Evolutionary conservation across 257 asterid genomes (phyloP).

Genomic region (Salvia rosmarinus): DNA sequence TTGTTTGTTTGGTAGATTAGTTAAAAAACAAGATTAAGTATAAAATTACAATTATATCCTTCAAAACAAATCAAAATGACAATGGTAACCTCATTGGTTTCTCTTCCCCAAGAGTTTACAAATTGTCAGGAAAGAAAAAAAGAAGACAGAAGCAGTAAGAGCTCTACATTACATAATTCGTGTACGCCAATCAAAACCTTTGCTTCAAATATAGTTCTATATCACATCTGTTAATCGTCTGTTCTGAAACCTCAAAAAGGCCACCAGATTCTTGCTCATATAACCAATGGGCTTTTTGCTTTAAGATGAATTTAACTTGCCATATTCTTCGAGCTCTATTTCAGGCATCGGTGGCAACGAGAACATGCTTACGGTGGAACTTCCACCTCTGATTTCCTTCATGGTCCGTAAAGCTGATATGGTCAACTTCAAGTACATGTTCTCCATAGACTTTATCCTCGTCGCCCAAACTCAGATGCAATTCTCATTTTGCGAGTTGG

Average conservation of each 20-base stretch:
- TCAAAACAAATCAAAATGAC: no score
- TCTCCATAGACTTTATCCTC: slow-evolving; percentile 50
- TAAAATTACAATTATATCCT: no score
- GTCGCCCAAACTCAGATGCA: slow-evolving; percentile 2
- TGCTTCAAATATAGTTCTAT: slow-evolving; percentile 1
- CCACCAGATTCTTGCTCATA: no score
- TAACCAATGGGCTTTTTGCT: no score
- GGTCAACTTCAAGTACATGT: slow-evolving; percentile 58
- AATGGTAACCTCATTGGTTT: no score
- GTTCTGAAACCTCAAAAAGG: neutral
- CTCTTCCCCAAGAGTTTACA: no score
- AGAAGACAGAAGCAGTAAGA: no score
- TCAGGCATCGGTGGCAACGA: slow-evolving; percentile 70
- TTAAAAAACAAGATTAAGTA: no score
- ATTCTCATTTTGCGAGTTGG: neutral
- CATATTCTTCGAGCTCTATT: slow-evolving; percentile 39
- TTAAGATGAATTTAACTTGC: slow-evolving; percentile 37
- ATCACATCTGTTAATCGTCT: neutral
- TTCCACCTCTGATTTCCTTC: slow-evolving; percentile 64
- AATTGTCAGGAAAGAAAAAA: no score
- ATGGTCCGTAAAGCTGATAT: slow-evolving; percentile 61
- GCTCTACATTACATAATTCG: neutral
- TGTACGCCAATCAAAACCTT: slow-evolving; percentile 29
- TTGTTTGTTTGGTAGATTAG: no score
- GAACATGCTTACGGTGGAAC: slow-evolving; percentile 64